A percentile compares a stretch with the other conserved stretches of the same genome.
phyloP scores from a whole-genome alignment of 495 filamentous ascomycete species.

The Penicillium coprophilum region DNA sequence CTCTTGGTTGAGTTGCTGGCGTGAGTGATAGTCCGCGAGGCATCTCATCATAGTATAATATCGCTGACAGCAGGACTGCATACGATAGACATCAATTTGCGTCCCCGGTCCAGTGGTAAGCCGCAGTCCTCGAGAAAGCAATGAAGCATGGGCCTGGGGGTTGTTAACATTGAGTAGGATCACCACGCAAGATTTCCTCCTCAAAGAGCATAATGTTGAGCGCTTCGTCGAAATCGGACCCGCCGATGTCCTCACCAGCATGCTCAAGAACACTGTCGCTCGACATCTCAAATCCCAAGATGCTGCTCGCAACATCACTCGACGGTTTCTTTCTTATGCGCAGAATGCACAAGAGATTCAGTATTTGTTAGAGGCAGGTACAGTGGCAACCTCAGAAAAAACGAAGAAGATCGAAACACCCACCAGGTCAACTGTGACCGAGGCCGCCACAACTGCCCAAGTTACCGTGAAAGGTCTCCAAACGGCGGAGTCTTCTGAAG shows the following conservation, averaged over 20 bases:
- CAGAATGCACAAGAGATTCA: no score
- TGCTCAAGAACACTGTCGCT: conserved; percentile 12
- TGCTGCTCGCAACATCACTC: neutral
- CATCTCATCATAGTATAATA: neutral
- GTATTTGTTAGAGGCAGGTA: no score
- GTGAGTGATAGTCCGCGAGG: neutral
- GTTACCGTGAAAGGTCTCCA: no score
- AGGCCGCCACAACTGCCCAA: no score
- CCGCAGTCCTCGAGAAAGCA: no score
- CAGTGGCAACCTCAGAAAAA: no score
- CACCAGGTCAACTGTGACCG: no score
- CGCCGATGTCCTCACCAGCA: conserved; percentile 2
- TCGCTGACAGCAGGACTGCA: neutral
- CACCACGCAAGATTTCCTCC: conserved; percentile 13
- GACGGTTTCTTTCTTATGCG: neutral
- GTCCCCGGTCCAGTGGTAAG: conserved; percentile 11
- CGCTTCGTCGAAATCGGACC: conserved; percentile 17
- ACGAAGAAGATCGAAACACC: no score
- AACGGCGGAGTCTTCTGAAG: no score
- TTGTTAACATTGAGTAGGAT: conserved; percentile 2
- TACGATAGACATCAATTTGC: conserved; percentile 17
- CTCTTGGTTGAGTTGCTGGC: conserved; percentile 4
- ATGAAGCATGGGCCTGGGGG: no score
- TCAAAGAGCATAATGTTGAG: conserved; percentile 11
- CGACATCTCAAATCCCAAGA: conserved; percentile 2